phyloP scores from a whole-genome alignment of 2,329 filamentous ascomycete species.

The Colletotrichum chrysophilum region DNA sequence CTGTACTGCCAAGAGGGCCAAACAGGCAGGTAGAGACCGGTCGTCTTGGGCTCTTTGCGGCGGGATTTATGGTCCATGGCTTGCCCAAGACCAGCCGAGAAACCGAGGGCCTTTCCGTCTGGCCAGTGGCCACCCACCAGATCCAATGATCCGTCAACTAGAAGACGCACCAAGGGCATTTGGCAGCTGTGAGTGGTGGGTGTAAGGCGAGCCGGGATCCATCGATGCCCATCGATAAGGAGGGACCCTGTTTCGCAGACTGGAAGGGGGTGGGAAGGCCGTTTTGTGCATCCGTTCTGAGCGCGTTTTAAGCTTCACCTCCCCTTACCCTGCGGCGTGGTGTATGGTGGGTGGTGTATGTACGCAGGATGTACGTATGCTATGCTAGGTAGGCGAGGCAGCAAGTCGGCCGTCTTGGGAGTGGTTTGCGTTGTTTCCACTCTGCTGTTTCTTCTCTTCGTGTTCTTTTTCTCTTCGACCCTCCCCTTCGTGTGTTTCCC shows the following conservation, averaged over 20 bases:
- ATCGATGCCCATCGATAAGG: constrained; percentile 7
- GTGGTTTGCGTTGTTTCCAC: not conserved
- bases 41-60: not conserved
- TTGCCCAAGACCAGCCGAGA: constrained; percentile 1
- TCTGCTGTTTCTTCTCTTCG: not conserved
- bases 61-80: not conserved
- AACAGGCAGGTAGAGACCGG: not conserved
- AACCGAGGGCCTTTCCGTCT: not conserved
- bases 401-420: not conserved
- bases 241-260: constrained; percentile 13
- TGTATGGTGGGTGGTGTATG: not conserved
- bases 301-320: constrained; percentile 20
- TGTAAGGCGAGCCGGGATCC: constrained; percentile 4
- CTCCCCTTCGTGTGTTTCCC: not conserved
- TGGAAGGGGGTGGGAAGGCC: constrained; percentile 2
- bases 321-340: constrained; percentile 8
- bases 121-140: not conserved
- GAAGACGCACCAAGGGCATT: not conserved
- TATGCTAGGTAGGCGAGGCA: not conserved
- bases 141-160: not conserved
- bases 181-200: constrained; percentile 5
- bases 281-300: constrained; percentile 18
- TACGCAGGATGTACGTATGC: not conserved
- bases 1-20: not conserved
- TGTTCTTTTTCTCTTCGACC: not conserved